Conservation (phyloP, 108 stramenopile species). For the Cylindrotheca fusiformis region DNA sequence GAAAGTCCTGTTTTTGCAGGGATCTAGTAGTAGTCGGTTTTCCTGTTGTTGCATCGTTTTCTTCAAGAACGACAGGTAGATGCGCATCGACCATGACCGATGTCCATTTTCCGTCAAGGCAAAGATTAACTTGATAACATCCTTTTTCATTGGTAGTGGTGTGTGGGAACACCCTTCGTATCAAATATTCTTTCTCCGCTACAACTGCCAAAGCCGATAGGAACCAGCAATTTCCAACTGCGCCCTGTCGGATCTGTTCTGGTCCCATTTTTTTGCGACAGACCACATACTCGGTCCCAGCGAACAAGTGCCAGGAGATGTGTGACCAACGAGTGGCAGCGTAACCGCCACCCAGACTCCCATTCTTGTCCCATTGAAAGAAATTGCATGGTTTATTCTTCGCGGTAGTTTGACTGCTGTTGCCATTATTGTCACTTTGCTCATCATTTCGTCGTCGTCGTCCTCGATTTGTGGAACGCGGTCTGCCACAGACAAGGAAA, state of each 20-base stretch:
- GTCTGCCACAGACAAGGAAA: conserved; percentile 26
- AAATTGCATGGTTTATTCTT: conserved; percentile 23
- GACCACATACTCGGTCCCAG: conserved; percentile 2
- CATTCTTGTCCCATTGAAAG: conserved; percentile 39
- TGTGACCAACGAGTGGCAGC: conserved; percentile 6
- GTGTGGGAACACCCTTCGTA: conserved; percentile 44
- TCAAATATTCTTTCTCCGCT: conserved; percentile 65
- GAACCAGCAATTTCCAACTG: conserved; percentile 84
- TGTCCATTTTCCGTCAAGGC: conserved; percentile 76
- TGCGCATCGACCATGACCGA: conserved; percentile 22
- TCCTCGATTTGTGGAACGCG: not conserved
- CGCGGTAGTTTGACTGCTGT: not conserved
- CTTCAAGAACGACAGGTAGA: conserved; percentile 18
- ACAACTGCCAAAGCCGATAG: conserved; percentile 75
- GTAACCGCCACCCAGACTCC: conserved; percentile 8
- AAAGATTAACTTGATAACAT: conserved; percentile 57
- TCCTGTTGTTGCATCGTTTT: not conserved
- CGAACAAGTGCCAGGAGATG: conserved; percentile 19
- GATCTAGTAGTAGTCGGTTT: not conserved
- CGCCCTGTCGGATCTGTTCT: conserved; percentile 45
- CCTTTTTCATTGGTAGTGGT: conserved; percentile 11
- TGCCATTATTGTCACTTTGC: not conserved
- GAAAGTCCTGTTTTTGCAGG: not conserved
- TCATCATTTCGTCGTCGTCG: not conserved
- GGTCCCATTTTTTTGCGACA: not conserved